Base-by-base conservation (phyloP, 2,329 filamentous ascomycete species). In the Xylariaceae sp. region DNA sequence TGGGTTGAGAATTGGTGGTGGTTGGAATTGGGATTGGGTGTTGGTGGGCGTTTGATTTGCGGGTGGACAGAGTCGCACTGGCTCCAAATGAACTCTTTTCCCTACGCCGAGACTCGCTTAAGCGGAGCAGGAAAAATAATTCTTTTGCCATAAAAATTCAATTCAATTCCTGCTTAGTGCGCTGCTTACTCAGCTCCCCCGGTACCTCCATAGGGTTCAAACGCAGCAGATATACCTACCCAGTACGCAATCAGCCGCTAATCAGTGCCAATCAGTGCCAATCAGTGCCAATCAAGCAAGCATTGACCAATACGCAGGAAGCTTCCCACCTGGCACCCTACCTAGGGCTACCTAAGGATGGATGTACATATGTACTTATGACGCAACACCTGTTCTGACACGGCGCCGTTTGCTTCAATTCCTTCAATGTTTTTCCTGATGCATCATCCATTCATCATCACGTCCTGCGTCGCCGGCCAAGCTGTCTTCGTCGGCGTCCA, bases 21-120 rank as follows among this genome's bases (percentile, higher is more conserved):
- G 43, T 47, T 44, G 16, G 42, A n/a, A 19, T 41, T 51, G 40
- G 47, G 23, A 44, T 52, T 41, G 48, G 48, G 50, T 57, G 54
- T 37, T 49, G 19, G 46, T 40, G 52, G 41, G 45, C 19, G 50
- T 44, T 46, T 52, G 53, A 48, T 48, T 60, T 57, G 49, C 44
- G 44, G 42, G 40, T 41, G 40, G 51, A 53, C 46, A 56, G 54
- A 56, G n/a, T 56, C 60, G 51, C 54, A 47, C 40, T 7, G 32
- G 4, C 23, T 26, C 4, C 23, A 55, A 54, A 20, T 26, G 43
- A 41, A 53, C 54, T 50, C 52, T 56, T 47, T 49, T 46, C 21
- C 12, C 20, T 46, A 54, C 57, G 50, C 54, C 57, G 20, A 61
- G 49, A 59, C 56, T 63, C 60, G 65, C 65, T 61, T 56, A 63